phyloP scores from a whole-genome alignment of 1,139 yeast species.

The Suhomyces yuchorum region DNA sequence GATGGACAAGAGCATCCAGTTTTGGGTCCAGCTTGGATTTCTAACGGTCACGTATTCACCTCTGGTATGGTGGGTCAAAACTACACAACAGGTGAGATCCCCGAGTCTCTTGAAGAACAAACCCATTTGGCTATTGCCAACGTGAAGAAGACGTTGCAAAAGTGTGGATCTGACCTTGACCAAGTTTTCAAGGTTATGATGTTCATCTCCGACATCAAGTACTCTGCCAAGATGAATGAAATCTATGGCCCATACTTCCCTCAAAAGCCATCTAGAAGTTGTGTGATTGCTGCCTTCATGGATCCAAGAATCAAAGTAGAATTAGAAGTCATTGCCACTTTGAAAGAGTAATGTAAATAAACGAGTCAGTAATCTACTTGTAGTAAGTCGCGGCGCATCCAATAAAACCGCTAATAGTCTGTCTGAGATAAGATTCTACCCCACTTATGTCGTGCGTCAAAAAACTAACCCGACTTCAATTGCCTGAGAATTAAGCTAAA shows the following conservation, averaged over 20 bases:
- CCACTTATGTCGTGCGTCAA: neutral
- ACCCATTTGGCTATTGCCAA: conserved; percentile 48
- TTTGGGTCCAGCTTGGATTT: conserved; percentile 50
- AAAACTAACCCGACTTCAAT: neutral
- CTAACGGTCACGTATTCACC: conserved; percentile 55
- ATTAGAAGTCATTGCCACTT: conserved; percentile 38
- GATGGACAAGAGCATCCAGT: conserved; percentile 37
- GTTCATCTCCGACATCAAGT: conserved; percentile 49
- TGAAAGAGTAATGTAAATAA: conserved; percentile 1
- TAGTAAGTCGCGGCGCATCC: neutral
- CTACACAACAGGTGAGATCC: conserved; percentile 37
- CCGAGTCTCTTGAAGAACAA: conserved; percentile 46
- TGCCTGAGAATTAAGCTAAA: neutral
- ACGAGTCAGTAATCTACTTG: neutral
- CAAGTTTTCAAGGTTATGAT: conserved; percentile 54
- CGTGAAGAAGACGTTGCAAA: conserved; percentile 45
- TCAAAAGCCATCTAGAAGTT: conserved; percentile 57
- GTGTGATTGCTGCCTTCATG: conserved; percentile 43
- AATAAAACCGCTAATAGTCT: neutral
- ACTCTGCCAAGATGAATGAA: conserved; percentile 47
- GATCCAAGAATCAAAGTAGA: conserved; percentile 39
- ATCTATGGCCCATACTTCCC: conserved; percentile 50
- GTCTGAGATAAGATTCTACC: neutral
- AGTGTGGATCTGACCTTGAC: conserved; percentile 52
- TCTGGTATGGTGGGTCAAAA: conserved; percentile 41